These are phyloP conservation scores for Thelonectria olida DNA, from an alignment of 2,329 filamentous ascomycete species.

Conservation along the genomic window DNA sequence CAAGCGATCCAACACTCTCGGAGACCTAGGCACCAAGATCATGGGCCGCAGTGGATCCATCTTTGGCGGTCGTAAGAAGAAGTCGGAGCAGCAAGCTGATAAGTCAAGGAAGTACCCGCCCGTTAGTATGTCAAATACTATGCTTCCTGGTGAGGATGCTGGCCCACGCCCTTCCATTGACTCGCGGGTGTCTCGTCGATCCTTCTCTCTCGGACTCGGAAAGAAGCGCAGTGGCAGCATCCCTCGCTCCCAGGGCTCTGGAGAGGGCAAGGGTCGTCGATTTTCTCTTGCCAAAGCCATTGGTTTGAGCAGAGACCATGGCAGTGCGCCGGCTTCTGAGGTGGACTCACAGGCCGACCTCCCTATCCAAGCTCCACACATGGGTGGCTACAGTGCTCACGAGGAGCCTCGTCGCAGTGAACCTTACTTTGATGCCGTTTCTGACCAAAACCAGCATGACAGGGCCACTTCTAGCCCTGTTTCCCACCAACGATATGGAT, in stretches of 20 bases:
- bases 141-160: constrained; percentile 66
- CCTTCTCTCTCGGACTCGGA: constrained; percentile 73
- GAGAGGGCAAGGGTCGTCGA: constrained; percentile 68
- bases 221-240: constrained; percentile 78
- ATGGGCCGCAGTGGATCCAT: constrained; percentile 86
- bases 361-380: constrained; percentile 58
- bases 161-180: constrained; percentile 71
- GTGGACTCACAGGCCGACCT: constrained; percentile 62
- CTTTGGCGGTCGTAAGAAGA: constrained; percentile 72
- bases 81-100: constrained; percentile 61
- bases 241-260: constrained; percentile 62
- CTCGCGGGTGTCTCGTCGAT: constrained; percentile 72
- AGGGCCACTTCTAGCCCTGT: constrained; percentile 46
- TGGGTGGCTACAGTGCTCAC: constrained; percentile 46
- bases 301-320: constrained; percentile 65
- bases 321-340: constrained; percentile 56
- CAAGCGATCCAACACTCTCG: constrained; percentile 79
- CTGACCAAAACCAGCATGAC: constrained; percentile 48
- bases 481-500: constrained; percentile 54
- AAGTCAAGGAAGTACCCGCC: constrained; percentile 83
- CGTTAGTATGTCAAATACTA: constrained; percentile 84
- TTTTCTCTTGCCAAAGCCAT: constrained; percentile 78
- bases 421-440: constrained; percentile 52
- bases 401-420: constrained; percentile 48
- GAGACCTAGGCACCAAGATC: constrained; percentile 82